Evolutionary conservation across 2,329 filamentous ascomycete genomes (phyloP), one percentile per base, ranked within the genome.

Genomic region (Eutypella sp.): DNA sequence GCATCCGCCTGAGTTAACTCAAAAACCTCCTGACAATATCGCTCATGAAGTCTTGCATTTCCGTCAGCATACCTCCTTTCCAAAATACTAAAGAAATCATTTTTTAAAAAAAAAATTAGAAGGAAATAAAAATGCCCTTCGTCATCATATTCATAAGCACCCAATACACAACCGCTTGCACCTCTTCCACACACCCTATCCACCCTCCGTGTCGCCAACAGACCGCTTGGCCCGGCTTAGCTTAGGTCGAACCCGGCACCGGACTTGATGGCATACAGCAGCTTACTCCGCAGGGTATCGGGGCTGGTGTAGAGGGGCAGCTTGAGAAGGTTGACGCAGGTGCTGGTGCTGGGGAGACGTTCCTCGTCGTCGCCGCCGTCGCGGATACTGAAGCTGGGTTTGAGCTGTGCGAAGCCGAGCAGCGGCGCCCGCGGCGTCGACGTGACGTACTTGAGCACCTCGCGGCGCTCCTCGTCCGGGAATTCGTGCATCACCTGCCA

Each of bases 401-500:
- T 87, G 52, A 99, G 70, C 59, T 93, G 87, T 16, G 82, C 81
- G 62, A 99, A 99, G 0, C 93, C 93, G 3, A 97, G 70, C 38
- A 99, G 70, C 3, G 93, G 93, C 24, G 91, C 92, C 31, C 93
- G 77, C 0, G 93, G 92, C 9, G 93, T 96, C 23, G 86, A 92
- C 5, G 91, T 99, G 40, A 97, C 93, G 57, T 96, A 99, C 61
- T 96, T 96, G 52, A 99, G 76, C 48, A 99, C 87, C 46, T 91
- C 87, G 20, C 90, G 76, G 3, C 89, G 78, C 63, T 97, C 87
- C 19, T 74, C 74, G 57, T 96, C 91, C 9, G 76, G 75, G 50
- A 99, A 78, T 3, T 73, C 72, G 46, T 80, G 76, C 83, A 99
- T 85, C 40, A 95, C 90, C 52, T 87, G 76, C 93, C 93, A 99